These are phyloP conservation scores for Botrytis pseudocinerea DNA, from an alignment of 2,329 filamentous ascomycete species.

Conservation along the genomic window DNA sequence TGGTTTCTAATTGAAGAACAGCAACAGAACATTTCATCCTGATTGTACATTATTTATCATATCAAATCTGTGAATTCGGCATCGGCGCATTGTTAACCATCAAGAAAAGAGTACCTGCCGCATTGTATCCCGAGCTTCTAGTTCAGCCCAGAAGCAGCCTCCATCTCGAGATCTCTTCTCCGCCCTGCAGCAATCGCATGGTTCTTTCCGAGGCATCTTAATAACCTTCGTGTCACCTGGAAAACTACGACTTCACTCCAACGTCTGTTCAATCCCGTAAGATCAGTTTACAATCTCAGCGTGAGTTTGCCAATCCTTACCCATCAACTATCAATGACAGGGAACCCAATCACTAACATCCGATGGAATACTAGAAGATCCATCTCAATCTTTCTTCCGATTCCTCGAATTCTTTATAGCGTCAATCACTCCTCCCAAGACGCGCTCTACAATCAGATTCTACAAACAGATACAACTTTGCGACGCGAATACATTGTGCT, in stretches of 20 bases:
- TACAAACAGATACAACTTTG: neutral
- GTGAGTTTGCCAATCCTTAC: slow-evolving; percentile 8
- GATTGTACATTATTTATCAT: neutral
- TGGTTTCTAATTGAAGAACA: slow-evolving; percentile 17
- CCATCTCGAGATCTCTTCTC: slow-evolving; percentile 25
- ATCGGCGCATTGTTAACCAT: slow-evolving; percentile 19
- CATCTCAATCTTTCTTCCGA: neutral
- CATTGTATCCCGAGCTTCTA: slow-evolving; percentile 26
- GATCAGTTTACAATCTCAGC: slow-evolving; percentile 3
- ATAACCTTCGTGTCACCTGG: slow-evolving; percentile 28
- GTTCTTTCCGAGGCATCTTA: slow-evolving; percentile 31
- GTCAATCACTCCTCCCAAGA: neutral
- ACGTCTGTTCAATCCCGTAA: slow-evolving; percentile 14
- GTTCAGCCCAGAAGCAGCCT: slow-evolving; percentile 23
- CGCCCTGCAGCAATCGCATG: slow-evolving; percentile 22
- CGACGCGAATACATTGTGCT: neutral
- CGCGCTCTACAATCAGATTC: neutral
- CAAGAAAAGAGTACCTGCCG: slow-evolving; percentile 22
- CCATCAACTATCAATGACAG: neutral
- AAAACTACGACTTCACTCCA: slow-evolving; percentile 24
- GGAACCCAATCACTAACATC: neutral
- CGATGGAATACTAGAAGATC: neutral
- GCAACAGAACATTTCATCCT: slow-evolving; percentile 5
- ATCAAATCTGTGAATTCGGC: neutral
- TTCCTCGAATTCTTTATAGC: neutral